Conservation (phyloP, 495 filamentous ascomycete species). For the Alectoria sarmentosa region DNA sequence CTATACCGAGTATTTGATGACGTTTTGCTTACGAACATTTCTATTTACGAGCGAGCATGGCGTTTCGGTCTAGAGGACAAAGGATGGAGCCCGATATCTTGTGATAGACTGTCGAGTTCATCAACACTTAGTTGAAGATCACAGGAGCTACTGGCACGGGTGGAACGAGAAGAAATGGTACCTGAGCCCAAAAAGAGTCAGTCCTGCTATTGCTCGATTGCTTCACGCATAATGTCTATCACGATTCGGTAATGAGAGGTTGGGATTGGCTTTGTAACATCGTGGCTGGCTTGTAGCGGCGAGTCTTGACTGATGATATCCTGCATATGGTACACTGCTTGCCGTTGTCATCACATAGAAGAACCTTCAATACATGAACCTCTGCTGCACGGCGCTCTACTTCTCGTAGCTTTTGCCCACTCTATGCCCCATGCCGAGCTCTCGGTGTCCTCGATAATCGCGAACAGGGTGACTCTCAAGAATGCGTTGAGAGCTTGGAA, state of each 20-base stretch:
- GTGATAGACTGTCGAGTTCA: not conserved
- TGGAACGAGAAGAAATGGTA: not conserved
- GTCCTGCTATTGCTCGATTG: not conserved
- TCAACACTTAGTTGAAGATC: not conserved
- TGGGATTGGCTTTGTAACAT: not conserved
- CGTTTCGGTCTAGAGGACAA: not conserved
- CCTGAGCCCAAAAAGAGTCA: not conserved
- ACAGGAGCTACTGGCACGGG: not conserved
- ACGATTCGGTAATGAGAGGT: not conserved
- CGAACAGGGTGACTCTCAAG: not conserved
- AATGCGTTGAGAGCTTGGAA: not conserved
- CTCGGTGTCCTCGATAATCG: not conserved
- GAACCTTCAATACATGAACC: not conserved
- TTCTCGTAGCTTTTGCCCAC: not conserved
- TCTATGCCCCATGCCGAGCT: not conserved
- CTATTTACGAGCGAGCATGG: not conserved
- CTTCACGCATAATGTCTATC: not conserved
- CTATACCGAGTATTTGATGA: not conserved
- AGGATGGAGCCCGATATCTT: not conserved
- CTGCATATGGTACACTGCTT: not conserved
- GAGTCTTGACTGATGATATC: not conserved
- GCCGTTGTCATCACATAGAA: not conserved
- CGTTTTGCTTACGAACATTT: not conserved
- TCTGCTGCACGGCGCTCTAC: not conserved
- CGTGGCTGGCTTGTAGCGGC: not conserved